Evolutionary conservation across 2,329 filamentous ascomycete species (phyloP).

Genomic region (Verticillium nubilum): DNA sequence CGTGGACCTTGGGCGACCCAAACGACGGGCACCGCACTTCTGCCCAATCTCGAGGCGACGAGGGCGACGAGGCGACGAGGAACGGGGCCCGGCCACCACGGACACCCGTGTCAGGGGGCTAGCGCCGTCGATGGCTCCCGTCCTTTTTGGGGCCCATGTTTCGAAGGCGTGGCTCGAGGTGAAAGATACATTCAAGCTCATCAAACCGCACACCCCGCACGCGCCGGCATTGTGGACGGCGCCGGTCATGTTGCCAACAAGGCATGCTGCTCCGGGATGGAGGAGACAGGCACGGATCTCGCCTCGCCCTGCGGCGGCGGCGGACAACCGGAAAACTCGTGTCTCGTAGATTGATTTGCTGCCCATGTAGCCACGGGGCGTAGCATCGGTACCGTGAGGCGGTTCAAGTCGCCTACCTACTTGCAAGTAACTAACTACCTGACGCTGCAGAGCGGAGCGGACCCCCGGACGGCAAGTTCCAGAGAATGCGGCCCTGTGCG

Average conservation of each 20-base stretch:
- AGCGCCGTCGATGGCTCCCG: background rate
- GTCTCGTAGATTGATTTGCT: background rate
- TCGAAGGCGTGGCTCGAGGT: background rate
- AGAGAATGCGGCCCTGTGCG: background rate
- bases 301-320: background rate
- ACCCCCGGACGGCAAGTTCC: background rate
- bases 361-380: no score
- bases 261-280: background rate
- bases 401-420: no score
- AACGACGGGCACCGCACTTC: no score
- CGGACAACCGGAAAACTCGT: background rate
- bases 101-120: background rate
- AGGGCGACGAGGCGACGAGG: background rate
- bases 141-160: background rate
- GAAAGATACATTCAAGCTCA: background rate
- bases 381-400: no score
- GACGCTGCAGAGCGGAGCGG: background rate
- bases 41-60: background rate
- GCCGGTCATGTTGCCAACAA: background rate
- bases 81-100: background rate
- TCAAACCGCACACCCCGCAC: background rate
- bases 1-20: background rate
- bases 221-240: background rate
- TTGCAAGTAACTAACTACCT: background rate
- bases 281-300: background rate